Evolutionary conservation across 805 yeast genomes (phyloP), one percentile per base, ranked within the genome.

Genomic region (Yamadazyma kitorensis): DNA sequence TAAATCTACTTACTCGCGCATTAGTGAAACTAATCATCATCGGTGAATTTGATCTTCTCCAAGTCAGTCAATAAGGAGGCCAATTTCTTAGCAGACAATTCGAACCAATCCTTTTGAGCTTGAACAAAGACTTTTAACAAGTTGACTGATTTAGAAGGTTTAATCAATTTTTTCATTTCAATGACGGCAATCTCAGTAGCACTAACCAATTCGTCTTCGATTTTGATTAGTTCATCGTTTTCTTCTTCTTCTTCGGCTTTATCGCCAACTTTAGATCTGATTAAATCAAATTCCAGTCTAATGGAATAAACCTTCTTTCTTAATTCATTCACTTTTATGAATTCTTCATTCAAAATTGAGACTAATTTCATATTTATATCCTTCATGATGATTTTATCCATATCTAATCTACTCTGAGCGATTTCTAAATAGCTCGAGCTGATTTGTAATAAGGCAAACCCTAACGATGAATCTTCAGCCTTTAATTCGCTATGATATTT

Each of bases 101-200:
- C 68, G 33, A 52, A 55, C 48, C 50, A 83, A 41, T 80, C 80
- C 49, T 78, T 66, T 61, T 84, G 93, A 40, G 85, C 82, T 46
- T 74, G 69, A 46, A 77, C 76, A 48, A 82, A 78, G n/a, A 81
- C 62, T 50, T 80, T 80, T 44, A 85, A 64, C 47, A 85, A 61
- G 39, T 74, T 70, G 30, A 84, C 68, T 35, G 78, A 66, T 55
- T 81, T 83, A 8, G 78, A 68, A 16, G 89, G 86, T 41, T 73
- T 76, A 45, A 85, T 76, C 36, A 85, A 65, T 44, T 72, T 76
- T 56, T 82, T 78, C 93, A 85, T 83, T 34, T 79, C 77, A 47
- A 77, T 75, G n/a, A 83, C 93, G 0, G 95, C 93, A 17, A 72
- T 64, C 37, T 83, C 82, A 4, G 88, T 84, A 17, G 87, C 86